These are phyloP conservation scores for Hericium alpestre DNA, from an alignment of 768 basidiomycete genomes.

Conservation along the genomic window DNA sequence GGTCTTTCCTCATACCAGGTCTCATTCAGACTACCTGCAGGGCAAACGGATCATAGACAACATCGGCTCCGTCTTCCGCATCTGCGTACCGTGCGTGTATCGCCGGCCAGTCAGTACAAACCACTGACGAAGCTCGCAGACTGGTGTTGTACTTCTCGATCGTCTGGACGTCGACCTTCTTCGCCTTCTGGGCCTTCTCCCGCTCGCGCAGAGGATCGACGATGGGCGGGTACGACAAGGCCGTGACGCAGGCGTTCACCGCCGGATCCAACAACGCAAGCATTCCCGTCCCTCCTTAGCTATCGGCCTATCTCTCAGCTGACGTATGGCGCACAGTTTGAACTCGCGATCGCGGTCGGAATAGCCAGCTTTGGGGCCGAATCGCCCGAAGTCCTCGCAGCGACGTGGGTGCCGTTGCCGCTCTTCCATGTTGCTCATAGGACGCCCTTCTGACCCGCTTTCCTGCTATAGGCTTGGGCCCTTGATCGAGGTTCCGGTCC, in stretches of 20 bases:
- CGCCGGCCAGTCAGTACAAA: too few relatives aligned
- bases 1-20: too few relatives aligned
- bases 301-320: neutral
- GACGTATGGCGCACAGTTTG: conserved; percentile 25
- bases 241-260: conserved; percentile 71
- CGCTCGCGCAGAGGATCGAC: conserved; percentile 37
- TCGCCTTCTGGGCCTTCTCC: conserved; percentile 28
- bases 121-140: neutral
- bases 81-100: conserved; percentile 47
- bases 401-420: conserved; percentile 30
- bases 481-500: conserved; percentile 70
- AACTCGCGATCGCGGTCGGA: conserved; percentile 75
- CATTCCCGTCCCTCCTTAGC: conserved; percentile 14
- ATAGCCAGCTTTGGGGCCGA: conserved; percentile 70
- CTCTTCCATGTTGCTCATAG: neutral
- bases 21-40: neutral
- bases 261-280: conserved; percentile 75
- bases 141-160: conserved; percentile 68
- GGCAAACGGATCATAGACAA: conserved; percentile 61
- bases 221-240: conserved; percentile 50
- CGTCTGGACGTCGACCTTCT: conserved; percentile 49
- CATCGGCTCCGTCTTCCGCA: conserved; percentile 67
- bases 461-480: conserved; percentile 42
- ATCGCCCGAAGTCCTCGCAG: conserved; percentile 72
- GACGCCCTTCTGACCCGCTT: neutral